A percentile compares a stretch with the other conserved stretches of the same genome.
phyloP scores from a whole-genome alignment of 2,329 filamentous ascomycete species.

The Cladophialophora exuberans region DNA sequence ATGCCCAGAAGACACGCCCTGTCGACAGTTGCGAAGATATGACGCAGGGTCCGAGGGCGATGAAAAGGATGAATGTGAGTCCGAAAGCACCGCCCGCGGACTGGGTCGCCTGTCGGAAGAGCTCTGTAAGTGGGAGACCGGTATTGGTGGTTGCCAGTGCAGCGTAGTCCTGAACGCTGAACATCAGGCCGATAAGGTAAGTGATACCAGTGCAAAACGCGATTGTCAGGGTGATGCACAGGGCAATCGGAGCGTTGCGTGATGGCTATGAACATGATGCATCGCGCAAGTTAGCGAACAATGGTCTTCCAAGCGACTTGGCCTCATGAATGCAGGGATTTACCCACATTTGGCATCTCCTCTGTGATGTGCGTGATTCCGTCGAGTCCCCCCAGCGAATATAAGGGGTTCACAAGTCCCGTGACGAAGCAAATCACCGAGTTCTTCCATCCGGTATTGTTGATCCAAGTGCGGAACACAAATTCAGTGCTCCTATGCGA shows the following conservation, averaged over 20 bases:
- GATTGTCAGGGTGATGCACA: too few relatives aligned
- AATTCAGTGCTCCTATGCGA: constrained; percentile 49
- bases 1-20: constrained; percentile 48
- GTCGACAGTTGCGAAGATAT: constrained; percentile 52
- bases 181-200: too few relatives aligned
- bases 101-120: too few relatives aligned
- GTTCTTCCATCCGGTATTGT: constrained; percentile 53
- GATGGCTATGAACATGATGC: too few relatives aligned
- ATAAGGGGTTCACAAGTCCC: constrained; percentile 37
- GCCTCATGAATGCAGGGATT: not conserved
- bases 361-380: not conserved
- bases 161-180: too few relatives aligned
- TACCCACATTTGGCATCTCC: constrained; percentile 35
- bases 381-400: not conserved
- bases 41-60: constrained; percentile 49
- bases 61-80: too few relatives aligned
- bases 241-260: too few relatives aligned
- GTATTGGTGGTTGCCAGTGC: too few relatives aligned
- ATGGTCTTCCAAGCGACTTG: too few relatives aligned
- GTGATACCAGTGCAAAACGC: too few relatives aligned
- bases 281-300: too few relatives aligned
- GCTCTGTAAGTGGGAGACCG: too few relatives aligned
- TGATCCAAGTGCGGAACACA: constrained; percentile 58
- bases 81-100: constrained; percentile 46
- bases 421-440: constrained; percentile 56